Evolutionary conservation across 257 asterid genomes (phyloP).

Genomic region (Apocynum venetum): DNA sequence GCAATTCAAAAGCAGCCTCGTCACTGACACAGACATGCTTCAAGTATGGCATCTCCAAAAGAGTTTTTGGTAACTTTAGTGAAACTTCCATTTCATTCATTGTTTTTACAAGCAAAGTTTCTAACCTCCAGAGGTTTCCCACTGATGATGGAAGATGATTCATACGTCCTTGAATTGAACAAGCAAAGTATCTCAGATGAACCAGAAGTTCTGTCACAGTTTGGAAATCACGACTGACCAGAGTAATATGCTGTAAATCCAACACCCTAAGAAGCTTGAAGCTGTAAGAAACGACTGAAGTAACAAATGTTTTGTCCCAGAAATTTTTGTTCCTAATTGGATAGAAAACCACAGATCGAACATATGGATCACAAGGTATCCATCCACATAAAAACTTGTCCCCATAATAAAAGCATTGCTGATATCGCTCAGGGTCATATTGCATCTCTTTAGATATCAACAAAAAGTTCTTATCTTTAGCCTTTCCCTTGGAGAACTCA

Average conservation of each 20-base stretch:
- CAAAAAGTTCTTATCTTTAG: constrained; percentile 4
- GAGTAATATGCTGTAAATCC: background rate
- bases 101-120: background rate
- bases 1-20: background rate
- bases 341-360: background rate
- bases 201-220: background rate
- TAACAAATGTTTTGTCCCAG: background rate
- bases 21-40: background rate
- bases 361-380: background rate
- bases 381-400: background rate
- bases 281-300: background rate
- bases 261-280: background rate
- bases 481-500: constrained; percentile 10
- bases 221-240: background rate
- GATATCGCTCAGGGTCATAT: background rate
- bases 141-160: background rate
- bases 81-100: no score
- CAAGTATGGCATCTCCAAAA: constrained; percentile 1
- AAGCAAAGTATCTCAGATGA: constrained; percentile 2
- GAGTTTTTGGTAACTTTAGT: background rate
- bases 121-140: background rate
- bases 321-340: background rate
- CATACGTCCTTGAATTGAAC: background rate
- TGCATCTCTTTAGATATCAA: background rate
- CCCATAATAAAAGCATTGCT: background rate